Evolutionary conservation across 495 filamentous ascomycete species (phyloP).

Genomic region (Podospora pseudocomata): DNA sequence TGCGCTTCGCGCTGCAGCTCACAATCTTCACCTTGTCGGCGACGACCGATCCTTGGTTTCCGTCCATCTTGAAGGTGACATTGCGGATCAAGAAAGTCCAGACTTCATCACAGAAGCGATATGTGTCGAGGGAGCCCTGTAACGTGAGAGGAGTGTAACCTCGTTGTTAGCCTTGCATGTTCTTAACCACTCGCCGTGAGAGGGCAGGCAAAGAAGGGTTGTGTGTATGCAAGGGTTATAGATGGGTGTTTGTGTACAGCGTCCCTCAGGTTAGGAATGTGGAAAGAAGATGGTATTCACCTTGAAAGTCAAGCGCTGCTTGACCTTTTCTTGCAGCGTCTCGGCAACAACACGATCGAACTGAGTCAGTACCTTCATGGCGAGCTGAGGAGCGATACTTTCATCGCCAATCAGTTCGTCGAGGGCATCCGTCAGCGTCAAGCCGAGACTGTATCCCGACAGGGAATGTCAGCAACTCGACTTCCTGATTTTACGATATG

Average conservation of each 20-base stretch:
- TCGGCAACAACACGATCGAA: slow-evolving; percentile 89
- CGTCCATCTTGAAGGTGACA: slow-evolving; percentile 94
- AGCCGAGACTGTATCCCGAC: slow-evolving; percentile 66
- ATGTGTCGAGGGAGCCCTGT: slow-evolving; percentile 95
- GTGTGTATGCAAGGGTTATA: background rate
- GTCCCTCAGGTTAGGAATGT: background rate
- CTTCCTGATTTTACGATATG: background rate
- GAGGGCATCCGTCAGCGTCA: slow-evolving; percentile 89
- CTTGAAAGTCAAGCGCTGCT: slow-evolving; percentile 91
- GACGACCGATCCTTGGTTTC: slow-evolving; percentile 52
- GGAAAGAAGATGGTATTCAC: slow-evolving; percentile 47
- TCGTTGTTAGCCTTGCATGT: background rate
- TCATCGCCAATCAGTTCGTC: slow-evolving; percentile 91
- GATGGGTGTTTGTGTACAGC: background rate
- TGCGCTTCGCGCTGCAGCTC: slow-evolving; percentile 84
- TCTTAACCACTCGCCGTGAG: background rate
- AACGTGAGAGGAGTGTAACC: slow-evolving; percentile 5
- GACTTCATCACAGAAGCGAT: slow-evolving; percentile 99
- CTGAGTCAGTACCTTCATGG: slow-evolving; percentile 93
- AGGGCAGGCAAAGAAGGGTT: background rate
- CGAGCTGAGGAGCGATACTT: slow-evolving; percentile 93
- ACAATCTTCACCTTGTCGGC: slow-evolving; percentile 95
- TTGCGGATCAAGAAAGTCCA: slow-evolving; percentile 99
- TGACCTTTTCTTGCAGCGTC: slow-evolving; percentile 84
- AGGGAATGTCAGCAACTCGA: slow-evolving; percentile 18